Base-by-base conservation (phyloP, 257 asterid genomes). In the Linderniella brevidens region DNA sequence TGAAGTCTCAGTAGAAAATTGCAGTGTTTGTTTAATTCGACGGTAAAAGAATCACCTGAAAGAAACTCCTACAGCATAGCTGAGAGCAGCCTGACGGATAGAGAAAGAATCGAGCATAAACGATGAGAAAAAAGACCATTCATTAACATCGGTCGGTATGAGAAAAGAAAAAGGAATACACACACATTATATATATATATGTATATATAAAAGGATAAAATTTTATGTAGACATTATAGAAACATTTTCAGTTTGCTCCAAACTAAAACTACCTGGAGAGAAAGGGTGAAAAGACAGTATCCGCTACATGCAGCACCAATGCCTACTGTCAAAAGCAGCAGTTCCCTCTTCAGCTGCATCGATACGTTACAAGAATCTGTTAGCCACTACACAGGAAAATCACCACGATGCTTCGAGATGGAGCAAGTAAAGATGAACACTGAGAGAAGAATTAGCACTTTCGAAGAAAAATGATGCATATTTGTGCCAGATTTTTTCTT, bases 251-350 rank as follows among this genome's bases (percentile, higher is more conserved):
- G 9, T 39, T 39, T 39, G 13, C 3, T 11, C 43, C 3, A 10
- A 10, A 19, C 36, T 14, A 49, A 40, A 37, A 49, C 57, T 67
- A 84, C 98, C 98, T 90, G 77, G 39, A 67, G 56, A 4, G 98
- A 90, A 46, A 90, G 79, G 50, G 71, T 74, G 49, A 72, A 56
- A 9, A 85, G 81, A 62, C 98, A 90, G 66, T 90, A 90, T 62
- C 96, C 98, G 54, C 74, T 72, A 52, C 98, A 90, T 18, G 83
- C 93, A 55, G 92, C 64, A 67, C 98, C 98, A 41, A 90, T 68
- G 20, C 77, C 77, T 64, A 75, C 82, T 0, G 94, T 90, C 62
- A 85, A 61, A 46, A 78, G 76, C 32, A 85, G 71, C 57, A 85
- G 68, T 64, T 90, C 98, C 68, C 82, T 79, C 74, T 85, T 90